Evolutionary conservation across 495 filamentous ascomycete genomes (phyloP).

Genomic region (Penicillium salamii): DNA sequence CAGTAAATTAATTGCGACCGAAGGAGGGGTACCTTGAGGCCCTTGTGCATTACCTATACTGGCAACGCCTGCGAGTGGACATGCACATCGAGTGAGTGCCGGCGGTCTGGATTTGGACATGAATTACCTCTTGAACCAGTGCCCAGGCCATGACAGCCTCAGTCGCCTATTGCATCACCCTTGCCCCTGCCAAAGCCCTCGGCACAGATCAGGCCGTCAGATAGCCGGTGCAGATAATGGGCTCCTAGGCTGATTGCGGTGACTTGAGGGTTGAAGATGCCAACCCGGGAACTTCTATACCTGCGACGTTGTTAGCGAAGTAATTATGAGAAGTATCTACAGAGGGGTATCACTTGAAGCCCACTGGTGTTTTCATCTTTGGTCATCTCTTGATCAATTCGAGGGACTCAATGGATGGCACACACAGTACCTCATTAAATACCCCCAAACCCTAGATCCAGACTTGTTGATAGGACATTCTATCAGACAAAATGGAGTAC

Average conservation of each 20-base stretch:
- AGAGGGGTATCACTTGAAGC: too few species aligned
- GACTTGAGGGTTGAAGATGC: slow-evolving; percentile 56
- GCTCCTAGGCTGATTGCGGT: slow-evolving; percentile 54
- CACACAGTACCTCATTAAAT: too few species aligned
- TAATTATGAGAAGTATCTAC: slow-evolving; percentile 59
- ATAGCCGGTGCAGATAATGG: slow-evolving; percentile 53
- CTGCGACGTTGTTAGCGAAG: slow-evolving; percentile 47
- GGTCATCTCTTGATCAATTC: too few species aligned
- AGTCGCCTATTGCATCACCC: slow-evolving; percentile 67
- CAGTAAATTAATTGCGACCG: too few species aligned
- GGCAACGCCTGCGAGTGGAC: slow-evolving; percentile 42
- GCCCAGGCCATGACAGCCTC: slow-evolving; percentile 59
- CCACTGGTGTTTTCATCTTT: too few species aligned
- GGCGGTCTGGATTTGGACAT: slow-evolving; percentile 48
- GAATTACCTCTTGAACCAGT: slow-evolving; percentile 49
- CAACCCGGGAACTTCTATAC: slow-evolving; percentile 47
- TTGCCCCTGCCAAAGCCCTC: slow-evolving; percentile 46
- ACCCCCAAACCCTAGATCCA: too few species aligned
- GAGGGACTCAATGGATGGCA: too few species aligned
- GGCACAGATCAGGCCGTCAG: slow-evolving; percentile 45
- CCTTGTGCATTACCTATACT: slow-evolving; percentile 58
- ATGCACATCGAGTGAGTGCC: slow-evolving; percentile 52
- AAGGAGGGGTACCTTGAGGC: too few species aligned
- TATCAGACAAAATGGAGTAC: too few species aligned
- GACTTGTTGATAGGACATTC: too few species aligned